phyloP scores from a whole-genome alignment of 768 basidiomycete species.

The Sporobolomyces roseus region DNA sequence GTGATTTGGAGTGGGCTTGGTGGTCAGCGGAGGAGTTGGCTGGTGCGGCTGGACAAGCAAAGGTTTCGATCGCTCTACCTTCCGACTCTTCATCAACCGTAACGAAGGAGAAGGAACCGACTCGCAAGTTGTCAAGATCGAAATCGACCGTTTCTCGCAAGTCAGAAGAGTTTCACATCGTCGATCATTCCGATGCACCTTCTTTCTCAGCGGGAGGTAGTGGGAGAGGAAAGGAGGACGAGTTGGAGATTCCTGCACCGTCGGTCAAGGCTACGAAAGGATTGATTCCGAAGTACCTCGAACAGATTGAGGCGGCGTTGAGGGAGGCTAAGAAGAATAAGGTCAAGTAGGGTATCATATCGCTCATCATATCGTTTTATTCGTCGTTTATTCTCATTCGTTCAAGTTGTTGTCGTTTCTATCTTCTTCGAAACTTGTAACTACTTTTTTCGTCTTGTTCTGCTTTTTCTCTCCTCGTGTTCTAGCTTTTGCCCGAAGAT shows the following conservation, averaged over 20 bases:
- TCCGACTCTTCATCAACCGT: neutral
- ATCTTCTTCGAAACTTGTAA: no score
- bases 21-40: slow-evolving; percentile 19
- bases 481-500: no score
- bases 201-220: no score
- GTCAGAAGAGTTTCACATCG: neutral
- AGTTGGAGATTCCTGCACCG: slow-evolving; percentile 8
- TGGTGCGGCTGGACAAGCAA: slow-evolving; percentile 19
- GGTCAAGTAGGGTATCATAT: neutral
- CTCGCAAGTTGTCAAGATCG: neutral
- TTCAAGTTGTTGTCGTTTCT: neutral
- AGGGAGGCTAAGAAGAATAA: neutral
- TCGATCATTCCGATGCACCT: neutral
- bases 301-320: slow-evolving; percentile 12
- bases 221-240: neutral
- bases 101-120: neutral
- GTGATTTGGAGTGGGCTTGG: slow-evolving; percentile 37
- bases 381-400: no score
- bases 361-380: neutral
- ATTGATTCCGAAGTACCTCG: slow-evolving; percentile 5
- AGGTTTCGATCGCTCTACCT: neutral
- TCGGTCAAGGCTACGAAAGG: neutral
- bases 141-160: neutral
- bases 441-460: no score
- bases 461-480: no score